Evolutionary conservation across 768 basidiomycete genomes (phyloP).

Genomic region (Russula compacta): DNA sequence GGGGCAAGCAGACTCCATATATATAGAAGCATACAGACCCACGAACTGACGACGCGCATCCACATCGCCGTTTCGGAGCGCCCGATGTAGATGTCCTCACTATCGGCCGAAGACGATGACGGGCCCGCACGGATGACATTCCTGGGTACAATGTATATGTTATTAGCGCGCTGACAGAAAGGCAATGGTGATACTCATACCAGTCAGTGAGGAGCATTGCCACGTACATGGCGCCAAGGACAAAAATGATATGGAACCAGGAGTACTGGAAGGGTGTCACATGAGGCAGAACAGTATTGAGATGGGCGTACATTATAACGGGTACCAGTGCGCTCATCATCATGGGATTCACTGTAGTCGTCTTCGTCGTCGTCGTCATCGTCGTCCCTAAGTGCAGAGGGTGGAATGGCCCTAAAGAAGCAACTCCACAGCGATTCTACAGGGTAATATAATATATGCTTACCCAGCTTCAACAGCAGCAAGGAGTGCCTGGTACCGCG

Average conservation of each 20-base stretch:
- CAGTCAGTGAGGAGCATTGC: slow-evolving; percentile 96
- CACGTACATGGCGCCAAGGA: slow-evolving; percentile 95
- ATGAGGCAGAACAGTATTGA: not conserved
- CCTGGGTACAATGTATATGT: slow-evolving; percentile 33
- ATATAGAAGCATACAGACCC: slow-evolving; percentile 84
- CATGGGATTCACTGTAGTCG: slow-evolving; percentile 61
- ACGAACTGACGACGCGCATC: slow-evolving; percentile 95
- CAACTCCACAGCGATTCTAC: not conserved
- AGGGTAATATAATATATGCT: slow-evolving; percentile 19
- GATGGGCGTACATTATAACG: slow-evolving; percentile 76
- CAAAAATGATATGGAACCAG: slow-evolving; percentile 98
- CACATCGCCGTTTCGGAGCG: slow-evolving; percentile 97
- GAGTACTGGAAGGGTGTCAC: slow-evolving; percentile 57
- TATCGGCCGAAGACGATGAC: slow-evolving; percentile 39
- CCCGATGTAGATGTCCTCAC: slow-evolving; percentile 81
- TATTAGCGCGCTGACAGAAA: not conserved
- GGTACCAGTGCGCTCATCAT: slow-evolving; percentile 90
- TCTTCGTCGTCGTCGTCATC: slow-evolving; percentile 67
- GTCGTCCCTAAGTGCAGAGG: slow-evolving; percentile 78
- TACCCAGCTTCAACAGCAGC: slow-evolving; percentile 96
- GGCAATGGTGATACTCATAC: slow-evolving; percentile 40
- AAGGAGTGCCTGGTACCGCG: slow-evolving; percentile 86
- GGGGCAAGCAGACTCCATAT: slow-evolving; percentile 86
- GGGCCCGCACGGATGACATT: slow-evolving; percentile 51
- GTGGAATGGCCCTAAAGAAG: slow-evolving; percentile 69